A percentile compares a stretch with the other conserved stretches of the same genome.
phyloP scores from a whole-genome alignment of 2,329 filamentous ascomycete genomes.

The Clarireedia homoeocarpa region DNA sequence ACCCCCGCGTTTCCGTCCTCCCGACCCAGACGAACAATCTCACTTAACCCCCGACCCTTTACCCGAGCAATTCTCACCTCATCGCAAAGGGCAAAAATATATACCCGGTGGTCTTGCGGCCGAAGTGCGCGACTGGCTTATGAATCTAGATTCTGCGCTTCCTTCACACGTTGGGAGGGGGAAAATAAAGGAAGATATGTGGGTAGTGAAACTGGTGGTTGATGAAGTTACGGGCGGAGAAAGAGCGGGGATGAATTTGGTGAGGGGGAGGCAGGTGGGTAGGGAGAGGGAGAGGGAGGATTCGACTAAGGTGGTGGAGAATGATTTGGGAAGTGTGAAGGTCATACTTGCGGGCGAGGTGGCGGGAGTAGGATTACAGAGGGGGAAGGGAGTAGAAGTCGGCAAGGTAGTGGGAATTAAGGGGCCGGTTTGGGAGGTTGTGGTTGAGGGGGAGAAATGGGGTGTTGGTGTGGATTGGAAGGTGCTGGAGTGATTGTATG shows the following conservation, averaged over 20 bases:
- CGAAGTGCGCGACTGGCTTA: constrained; percentile 41
- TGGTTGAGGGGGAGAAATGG: constrained; percentile 27
- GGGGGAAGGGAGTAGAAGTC: constrained; percentile 16
- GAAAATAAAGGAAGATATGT: constrained; percentile 17
- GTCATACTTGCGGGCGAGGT: constrained; percentile 29
- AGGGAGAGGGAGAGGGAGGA: constrained; percentile 6
- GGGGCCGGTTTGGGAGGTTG: constrained; percentile 29
- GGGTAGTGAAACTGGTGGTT: constrained; percentile 25
- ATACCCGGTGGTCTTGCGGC: constrained; percentile 40
- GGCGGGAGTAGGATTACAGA: constrained; percentile 20
- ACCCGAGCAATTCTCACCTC: constrained; percentile 46
- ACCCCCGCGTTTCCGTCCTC: constrained; percentile 28
- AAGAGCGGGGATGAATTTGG: constrained; percentile 23
- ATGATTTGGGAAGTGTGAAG: constrained; percentile 16
- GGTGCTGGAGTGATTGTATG: constrained; percentile 19
- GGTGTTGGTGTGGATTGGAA: constrained; percentile 31
- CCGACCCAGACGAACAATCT: constrained; percentile 16
- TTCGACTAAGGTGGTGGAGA: constrained; percentile 7
- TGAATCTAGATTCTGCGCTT: constrained; percentile 32
- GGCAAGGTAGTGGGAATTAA: constrained; percentile 27
- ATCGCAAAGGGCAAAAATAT: constrained; percentile 41
- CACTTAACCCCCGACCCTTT: constrained; percentile 30
- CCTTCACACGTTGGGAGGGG: constrained; percentile 5
- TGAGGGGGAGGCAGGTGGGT: constrained; percentile 22
- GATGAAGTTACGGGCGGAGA: constrained; percentile 22